A percentile compares a stretch with the other conserved stretches of the same genome.
These are phyloP conservation scores for Aspergillus sp. DNA, from an alignment of 2,329 filamentous ascomycete species.

Conservation along the genomic window DNA sequence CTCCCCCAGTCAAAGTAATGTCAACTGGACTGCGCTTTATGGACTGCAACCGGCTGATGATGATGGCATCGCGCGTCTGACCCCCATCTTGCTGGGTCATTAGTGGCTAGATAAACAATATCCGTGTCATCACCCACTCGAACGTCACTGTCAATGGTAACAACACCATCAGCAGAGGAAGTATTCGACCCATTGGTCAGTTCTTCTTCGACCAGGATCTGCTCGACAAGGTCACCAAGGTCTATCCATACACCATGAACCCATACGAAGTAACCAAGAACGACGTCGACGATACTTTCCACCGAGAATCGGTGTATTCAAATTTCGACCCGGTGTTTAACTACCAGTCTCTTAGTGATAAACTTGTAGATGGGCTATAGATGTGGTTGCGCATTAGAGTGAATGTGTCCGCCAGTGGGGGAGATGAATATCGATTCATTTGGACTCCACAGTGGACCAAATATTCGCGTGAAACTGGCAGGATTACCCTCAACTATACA, in stretches of 20 bases:
- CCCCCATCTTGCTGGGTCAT: constrained; percentile 39
- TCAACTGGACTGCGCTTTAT: constrained; percentile 38
- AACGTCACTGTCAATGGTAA: constrained; percentile 32
- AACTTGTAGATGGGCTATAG: constrained; percentile 40
- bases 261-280: constrained; percentile 33
- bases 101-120: constrained; percentile 39
- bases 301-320: constrained; percentile 40
- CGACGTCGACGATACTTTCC: constrained; percentile 38
- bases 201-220: constrained; percentile 57
- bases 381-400: neutral
- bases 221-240: constrained; percentile 45
- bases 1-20: constrained; percentile 9
- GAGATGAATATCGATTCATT: neutral
- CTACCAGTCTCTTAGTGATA: constrained; percentile 51
- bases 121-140: constrained; percentile 40
- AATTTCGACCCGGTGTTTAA: constrained; percentile 53
- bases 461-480: neutral
- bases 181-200: constrained; percentile 56
- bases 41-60: constrained; percentile 39
- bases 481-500: neutral
- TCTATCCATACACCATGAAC: constrained; percentile 20
- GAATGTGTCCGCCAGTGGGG: neutral
- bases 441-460: neutral
- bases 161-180: constrained; percentile 34
- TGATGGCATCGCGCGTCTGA: constrained; percentile 42